phyloP scores from a whole-genome alignment of 768 basidiomycete genomes.

The Leucosporidium creatinivorum region DNA sequence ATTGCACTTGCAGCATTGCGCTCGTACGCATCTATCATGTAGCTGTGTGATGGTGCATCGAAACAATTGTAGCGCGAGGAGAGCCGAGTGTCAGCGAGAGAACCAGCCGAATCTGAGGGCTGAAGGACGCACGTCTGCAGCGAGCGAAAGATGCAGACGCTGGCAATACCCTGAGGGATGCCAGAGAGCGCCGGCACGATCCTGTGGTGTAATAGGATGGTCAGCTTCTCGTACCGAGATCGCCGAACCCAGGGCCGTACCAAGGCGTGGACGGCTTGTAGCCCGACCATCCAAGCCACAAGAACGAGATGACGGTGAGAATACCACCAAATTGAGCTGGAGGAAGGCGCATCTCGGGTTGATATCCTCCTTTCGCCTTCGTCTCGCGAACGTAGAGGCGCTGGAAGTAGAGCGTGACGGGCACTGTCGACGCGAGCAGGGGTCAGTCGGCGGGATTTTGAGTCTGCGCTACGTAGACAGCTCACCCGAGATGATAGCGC shows the following conservation, averaged over 20 bases:
- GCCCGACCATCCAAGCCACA: slow-evolving; percentile 23
- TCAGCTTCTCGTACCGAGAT: too few relatives aligned
- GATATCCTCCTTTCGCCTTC: background rate
- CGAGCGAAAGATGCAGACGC: slow-evolving; percentile 19
- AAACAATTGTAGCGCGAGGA: too few relatives aligned
- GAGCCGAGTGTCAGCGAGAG: too few relatives aligned
- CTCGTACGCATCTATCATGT: slow-evolving; percentile 23
- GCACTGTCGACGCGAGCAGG: background rate
- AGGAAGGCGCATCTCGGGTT: slow-evolving; percentile 20
- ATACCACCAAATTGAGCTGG: background rate
- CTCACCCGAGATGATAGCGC: slow-evolving; percentile 19
- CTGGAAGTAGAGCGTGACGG: slow-evolving; percentile 21
- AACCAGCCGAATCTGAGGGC: too few relatives aligned
- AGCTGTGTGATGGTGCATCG: too few relatives aligned
- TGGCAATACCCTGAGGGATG: slow-evolving; percentile 17
- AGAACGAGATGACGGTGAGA: slow-evolving; percentile 11
- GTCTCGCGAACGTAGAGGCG: background rate
- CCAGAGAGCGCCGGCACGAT: slow-evolving; percentile 19
- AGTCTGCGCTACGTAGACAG: background rate
- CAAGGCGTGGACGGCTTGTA: slow-evolving; percentile 13
- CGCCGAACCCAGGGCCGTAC: background rate
- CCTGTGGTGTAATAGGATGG: background rate
- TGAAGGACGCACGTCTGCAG: background rate
- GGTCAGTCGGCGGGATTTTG: too few relatives aligned
- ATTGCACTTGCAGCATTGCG: slow-evolving; percentile 13